These are phyloP conservation scores for Pilasporangium apinafurcum DNA, from an alignment of 352 stramenopile genomes.

Conservation along the genomic window DNA sequence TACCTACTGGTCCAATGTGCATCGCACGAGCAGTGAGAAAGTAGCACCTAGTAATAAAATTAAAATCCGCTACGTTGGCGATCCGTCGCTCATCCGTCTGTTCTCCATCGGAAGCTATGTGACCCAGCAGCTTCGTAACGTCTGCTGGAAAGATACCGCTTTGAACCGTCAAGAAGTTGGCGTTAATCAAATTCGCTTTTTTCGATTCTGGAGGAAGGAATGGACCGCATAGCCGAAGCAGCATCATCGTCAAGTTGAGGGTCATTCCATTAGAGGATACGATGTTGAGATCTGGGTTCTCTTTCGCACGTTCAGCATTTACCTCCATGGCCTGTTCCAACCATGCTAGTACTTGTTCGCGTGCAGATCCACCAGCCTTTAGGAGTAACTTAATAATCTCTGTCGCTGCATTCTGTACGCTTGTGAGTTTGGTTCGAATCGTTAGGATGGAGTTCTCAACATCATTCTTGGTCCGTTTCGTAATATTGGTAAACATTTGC, in stretches of 20 bases:
- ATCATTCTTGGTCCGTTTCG: constrained; percentile 74
- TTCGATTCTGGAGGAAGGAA: constrained; percentile 76
- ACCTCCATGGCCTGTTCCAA: constrained; percentile 68
- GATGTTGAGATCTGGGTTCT: constrained; percentile 67
- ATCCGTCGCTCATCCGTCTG: constrained; percentile 12
- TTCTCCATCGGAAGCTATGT: constrained; percentile 13
- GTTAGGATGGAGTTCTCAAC: constrained; percentile 65
- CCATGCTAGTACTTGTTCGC: constrained; percentile 64
- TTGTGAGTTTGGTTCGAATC: constrained; percentile 63
- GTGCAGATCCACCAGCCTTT: constrained; percentile 45
- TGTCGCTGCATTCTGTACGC: constrained; percentile 45
- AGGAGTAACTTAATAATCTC: constrained; percentile 67
- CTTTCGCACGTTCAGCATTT: constrained; percentile 72
- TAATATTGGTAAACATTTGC: constrained; percentile 83
- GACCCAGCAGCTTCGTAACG: constrained; percentile 43
- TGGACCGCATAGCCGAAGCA: constrained; percentile 74
- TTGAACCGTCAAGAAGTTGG: constrained; percentile 33
- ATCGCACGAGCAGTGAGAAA: constrained; percentile 92
- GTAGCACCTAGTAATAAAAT: constrained; percentile 96
- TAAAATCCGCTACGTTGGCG: constrained; percentile 62
- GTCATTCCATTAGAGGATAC: constrained; percentile 69
- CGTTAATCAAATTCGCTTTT: constrained; percentile 70
- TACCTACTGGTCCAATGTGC: constrained; percentile 88
- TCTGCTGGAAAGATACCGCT: constrained; percentile 64
- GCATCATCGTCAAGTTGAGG: constrained; percentile 71